Evolutionary conservation across 2,329 filamentous ascomycete species (phyloP), one percentile per base, ranked within the genome.

Genomic region (Penicillium sp.): DNA sequence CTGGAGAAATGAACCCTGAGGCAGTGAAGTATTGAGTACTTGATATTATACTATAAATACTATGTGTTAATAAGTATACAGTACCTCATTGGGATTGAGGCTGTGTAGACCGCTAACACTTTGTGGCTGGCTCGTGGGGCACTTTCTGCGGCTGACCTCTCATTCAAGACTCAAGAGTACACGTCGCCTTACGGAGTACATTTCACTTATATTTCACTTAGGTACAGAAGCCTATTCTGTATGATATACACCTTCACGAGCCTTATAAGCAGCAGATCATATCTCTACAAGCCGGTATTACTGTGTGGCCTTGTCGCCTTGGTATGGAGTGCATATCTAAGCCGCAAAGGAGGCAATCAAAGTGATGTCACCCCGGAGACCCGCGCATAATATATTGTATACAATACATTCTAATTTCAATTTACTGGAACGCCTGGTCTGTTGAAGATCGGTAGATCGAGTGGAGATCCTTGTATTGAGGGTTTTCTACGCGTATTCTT

Each of bases 21-120:
- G 36, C 19, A 33, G 19, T 9, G 0, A 59, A 21, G 65, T 66
- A 66, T 12, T 13, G 0, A 29, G 23, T 65, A 67, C 65, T 3
- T 41, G 8, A 6, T 25, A 23, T 43, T 33, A 4, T 1, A 48
- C 9, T n/a, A 25, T 3, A 1, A 1, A 0, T 5, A 29, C 6
- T 1, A 21, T 29, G 0, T 3, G 25, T 1, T 19, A 5, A 0
- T 0, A 50, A 27, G 64, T 66, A 65, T 19, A 27, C 8, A 23
- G 21, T 64, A 67, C 62, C 42, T 55, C 3, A 21, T 49, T 58
- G 53, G 47, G 53, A 64, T 60, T 62, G 64, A 66, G 65, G 65
- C 65, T 66, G 65, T 67, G 65, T 63, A 63, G 57, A 53, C 55
- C 59, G 42, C 61, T 61, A 66, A 63, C 50, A 55, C 58, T 25